These are phyloP conservation scores for Fraxinus excelsior DNA, from an alignment of 257 asterid species.

Conservation along the genomic window DNA sequence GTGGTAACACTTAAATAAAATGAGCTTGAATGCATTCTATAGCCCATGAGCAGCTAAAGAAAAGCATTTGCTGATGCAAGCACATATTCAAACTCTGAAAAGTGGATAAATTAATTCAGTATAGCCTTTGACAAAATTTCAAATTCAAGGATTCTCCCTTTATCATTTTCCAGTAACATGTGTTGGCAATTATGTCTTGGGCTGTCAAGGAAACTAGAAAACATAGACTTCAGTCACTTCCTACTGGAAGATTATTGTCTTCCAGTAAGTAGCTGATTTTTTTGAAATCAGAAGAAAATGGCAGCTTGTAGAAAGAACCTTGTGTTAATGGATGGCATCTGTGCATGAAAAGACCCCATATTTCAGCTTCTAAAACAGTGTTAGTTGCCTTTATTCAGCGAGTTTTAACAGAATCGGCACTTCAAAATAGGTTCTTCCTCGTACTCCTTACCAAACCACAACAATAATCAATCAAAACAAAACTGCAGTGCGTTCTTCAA, in stretches of 20 bases:
- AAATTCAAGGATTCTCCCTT: constrained; percentile 12
- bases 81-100: neutral
- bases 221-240: constrained; percentile 14
- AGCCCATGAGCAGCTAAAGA: neutral
- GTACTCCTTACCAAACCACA: neutral
- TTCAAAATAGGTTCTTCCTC: neutral
- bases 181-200: constrained; percentile 1
- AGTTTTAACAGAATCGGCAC: neutral
- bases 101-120: neutral
- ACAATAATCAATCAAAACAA: constrained; percentile 12
- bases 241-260: neutral
- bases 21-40: neutral
- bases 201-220: neutral
- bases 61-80: neutral
- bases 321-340: neutral
- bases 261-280: neutral
- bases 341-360: neutral
- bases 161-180: neutral
- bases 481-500: neutral
- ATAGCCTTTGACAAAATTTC: neutral
- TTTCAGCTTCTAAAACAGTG: constrained; percentile 19
- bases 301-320: constrained; percentile 11
- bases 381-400: constrained; percentile 6
- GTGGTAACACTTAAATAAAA: neutral
- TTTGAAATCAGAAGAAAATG: neutral